Evolutionary conservation across 2,329 filamentous ascomycete species (phyloP).

Genomic region (Ophiostoma australiae): DNA sequence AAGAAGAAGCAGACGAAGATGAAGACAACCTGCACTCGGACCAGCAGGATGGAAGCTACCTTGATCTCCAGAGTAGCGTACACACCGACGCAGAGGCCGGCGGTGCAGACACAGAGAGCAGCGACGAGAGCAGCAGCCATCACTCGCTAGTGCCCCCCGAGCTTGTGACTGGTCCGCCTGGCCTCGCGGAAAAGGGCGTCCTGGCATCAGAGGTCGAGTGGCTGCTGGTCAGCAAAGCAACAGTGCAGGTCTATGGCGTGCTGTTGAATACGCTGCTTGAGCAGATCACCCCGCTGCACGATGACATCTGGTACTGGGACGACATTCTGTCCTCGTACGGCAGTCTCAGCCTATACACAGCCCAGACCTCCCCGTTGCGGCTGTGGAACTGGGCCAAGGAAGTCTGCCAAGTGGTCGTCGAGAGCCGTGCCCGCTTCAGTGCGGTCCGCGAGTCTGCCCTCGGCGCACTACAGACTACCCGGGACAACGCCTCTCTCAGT

Average conservation of each 20-base stretch:
- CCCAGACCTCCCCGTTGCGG: conserved; percentile 76
- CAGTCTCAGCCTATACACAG: conserved; percentile 74
- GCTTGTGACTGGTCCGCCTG: not conserved
- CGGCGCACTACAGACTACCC: conserved; percentile 25
- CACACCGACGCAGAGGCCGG: conserved; percentile 26
- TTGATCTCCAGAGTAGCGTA: conserved; percentile 9
- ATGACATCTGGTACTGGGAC: conserved; percentile 96
- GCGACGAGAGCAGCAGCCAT: conserved; percentile 19
- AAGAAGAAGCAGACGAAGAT: conserved; percentile 2
- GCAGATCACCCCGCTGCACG: conserved; percentile 74
- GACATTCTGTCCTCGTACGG: conserved; percentile 73
- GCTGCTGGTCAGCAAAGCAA: conserved; percentile 85
- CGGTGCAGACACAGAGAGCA: conserved; percentile 15
- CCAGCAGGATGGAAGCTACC: conserved; percentile 16
- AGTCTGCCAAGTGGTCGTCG: conserved; percentile 59
- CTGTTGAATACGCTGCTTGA: conserved; percentile 73
- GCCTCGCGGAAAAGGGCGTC: conserved; percentile 36
- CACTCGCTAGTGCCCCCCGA: not conserved
- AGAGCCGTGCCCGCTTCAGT: conserved; percentile 49
- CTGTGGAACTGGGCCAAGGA: conserved; percentile 61
- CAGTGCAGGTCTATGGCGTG: conserved; percentile 81
- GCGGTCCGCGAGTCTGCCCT: conserved; percentile 29
- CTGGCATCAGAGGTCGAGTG: conserved; percentile 81
- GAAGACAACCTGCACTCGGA: conserved; percentile 3
- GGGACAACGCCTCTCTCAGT: conserved; percentile 37